Base-by-base conservation (phyloP, 1,284 basidiomycete species). In the Mycosarcoma maydis region DNA sequence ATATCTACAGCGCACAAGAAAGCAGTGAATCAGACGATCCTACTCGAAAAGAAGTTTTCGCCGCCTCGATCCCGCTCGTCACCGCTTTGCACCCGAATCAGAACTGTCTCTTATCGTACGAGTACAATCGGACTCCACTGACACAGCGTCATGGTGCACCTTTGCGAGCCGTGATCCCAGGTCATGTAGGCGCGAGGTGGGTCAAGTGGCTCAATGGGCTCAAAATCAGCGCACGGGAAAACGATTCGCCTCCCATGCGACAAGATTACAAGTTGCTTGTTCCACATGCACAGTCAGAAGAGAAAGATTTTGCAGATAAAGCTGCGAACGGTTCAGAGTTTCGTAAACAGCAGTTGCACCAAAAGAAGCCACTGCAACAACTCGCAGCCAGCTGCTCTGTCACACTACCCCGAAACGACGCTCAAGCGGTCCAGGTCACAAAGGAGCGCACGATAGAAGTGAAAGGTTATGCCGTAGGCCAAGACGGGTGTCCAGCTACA, bases 121-220 rank as follows among this genome's bases (percentile, higher is more conserved):
- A 62, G 30, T 54, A 72, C 62, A 69, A 75, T 33, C 86, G 84
- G 16, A 85, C 87, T 51, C 82, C 84, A 0, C 82, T 91, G 11
- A 84, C 85, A 14, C 84, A 88, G 1, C 86, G 88, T 43, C 89
- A 89, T 53, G 90, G 90, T 0, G 88, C 86, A 7, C 90, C 90
- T 1, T 72, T 90, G n/a, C 86, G 62, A 62, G 89, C 84, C 24
- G 56, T 90, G 32, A 86, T 89, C 2, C 90, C 90, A 0, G 89
- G 90, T 2, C 87, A 86, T 72, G 84, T 87, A 13, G 90, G 89
- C 13, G 90, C 88, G 17, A 86, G 90, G 16, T 90, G 89, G 88
- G 88, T 90, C 17, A 90, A 91, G 83, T 91, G 90, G 90, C 82
- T 90, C 0, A 88, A 89, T 30, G 59, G 36, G 11, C 11, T 60